phyloP scores from a whole-genome alignment of 345 rosid genomes.

The Eucalyptus sp. region DNA sequence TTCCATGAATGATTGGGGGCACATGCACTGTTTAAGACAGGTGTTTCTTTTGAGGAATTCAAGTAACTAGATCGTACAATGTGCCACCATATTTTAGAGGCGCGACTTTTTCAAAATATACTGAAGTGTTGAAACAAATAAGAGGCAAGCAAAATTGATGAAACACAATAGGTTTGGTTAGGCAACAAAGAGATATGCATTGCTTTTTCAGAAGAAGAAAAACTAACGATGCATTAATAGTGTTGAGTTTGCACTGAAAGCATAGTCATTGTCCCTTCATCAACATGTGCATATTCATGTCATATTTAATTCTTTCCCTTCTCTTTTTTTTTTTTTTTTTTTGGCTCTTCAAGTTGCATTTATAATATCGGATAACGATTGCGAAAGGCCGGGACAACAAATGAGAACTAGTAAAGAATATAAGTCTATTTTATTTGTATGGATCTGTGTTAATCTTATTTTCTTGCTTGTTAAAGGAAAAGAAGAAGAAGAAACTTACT shows the following conservation, averaged over 20 bases:
- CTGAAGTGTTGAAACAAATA: too few relatives aligned
- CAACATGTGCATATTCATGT: neutral
- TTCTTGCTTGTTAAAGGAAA: neutral
- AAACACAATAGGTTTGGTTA: too few relatives aligned
- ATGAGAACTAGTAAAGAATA: neutral
- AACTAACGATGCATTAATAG: neutral
- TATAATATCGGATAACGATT: neutral
- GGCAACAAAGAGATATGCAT: neutral
- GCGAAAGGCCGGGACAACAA: neutral
- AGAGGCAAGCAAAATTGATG: too few relatives aligned
- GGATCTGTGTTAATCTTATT: neutral
- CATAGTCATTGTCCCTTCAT: neutral
- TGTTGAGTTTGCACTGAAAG: neutral
- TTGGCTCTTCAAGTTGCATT: neutral
- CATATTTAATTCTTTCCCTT: neutral
- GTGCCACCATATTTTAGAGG: too few relatives aligned
- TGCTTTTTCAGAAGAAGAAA: neutral
- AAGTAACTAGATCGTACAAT: too few relatives aligned
- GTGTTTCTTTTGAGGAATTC: too few relatives aligned
- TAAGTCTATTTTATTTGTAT: neutral
- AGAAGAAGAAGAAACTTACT: neutral
- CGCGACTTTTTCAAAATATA: too few relatives aligned
- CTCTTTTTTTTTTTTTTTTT: too few relatives aligned
- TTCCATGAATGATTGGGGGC: too few relatives aligned
- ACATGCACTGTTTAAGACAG: too few relatives aligned